Base-by-base conservation (phyloP, 148 eudicot genomes). In the Selenicereus undatus region DNA sequence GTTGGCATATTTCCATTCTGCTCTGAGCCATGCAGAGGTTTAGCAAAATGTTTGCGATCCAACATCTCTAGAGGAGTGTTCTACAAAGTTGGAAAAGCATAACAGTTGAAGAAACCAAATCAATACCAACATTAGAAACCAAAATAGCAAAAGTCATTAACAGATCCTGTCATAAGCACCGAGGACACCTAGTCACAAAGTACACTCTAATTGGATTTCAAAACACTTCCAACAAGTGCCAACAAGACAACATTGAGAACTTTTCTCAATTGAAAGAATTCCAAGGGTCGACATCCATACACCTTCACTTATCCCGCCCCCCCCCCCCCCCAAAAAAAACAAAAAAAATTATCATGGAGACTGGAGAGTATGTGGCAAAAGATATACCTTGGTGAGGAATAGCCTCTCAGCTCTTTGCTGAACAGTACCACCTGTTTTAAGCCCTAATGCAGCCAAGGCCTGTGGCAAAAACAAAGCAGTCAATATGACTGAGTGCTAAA, bases 401-500 rank as follows among this genome's bases (percentile, higher is more conserved):
- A 96, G 92, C 86, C 99, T 96, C 85, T 94, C 99, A 36, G 99
- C 99, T 84, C 99, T 93, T 88, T 96, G 99, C 83, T 86, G 90
- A 52, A 90, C 74, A 30, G 99, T 96, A 60, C 98, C 98, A 42
- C 99, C 99, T 13, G 93, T 84, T 87, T 96, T 96, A 73, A 96
- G 83, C 79, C 99, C 99, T 54, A 94, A 85, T 22, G 90, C 93
- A 87, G 91, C 93, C 91, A 96, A 91, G 65, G 95, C 97, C 99
- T 96, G 84, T 30, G 52, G 56, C 76, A 86, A 79, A 29, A 52
- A 32, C 36, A 79, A 13, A 39, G 73, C 35, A 74, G 80, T 24
- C 21, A 26, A 52, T 45, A 73, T 9, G 26, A 80, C 32, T 11
- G 66, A 39, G 51, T 1, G 43, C 39, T 64, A 80, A 35, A 77